Evolutionary conservation across 345 rosid genomes (phyloP), one percentile per base, ranked within the genome.

Genomic region (Aquilaria yunnanensis): DNA sequence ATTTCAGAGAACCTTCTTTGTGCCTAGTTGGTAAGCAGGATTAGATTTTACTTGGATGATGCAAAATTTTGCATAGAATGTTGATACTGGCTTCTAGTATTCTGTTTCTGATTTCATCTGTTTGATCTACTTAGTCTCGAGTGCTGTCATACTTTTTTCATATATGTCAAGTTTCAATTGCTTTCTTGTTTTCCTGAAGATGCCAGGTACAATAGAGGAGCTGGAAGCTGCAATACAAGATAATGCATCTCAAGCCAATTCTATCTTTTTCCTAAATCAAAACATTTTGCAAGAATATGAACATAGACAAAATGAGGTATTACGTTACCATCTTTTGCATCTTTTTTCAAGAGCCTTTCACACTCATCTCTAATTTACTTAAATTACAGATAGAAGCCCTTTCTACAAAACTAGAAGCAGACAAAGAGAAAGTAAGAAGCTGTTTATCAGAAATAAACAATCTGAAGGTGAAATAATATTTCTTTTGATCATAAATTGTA

Each of bases 151-250:
- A 23, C 55, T 57, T 29, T 14, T 65, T 53, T 59, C 52, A 62
- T 37, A 12, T 41, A 62, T 23, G 23, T 23, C 23, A 0, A 23
- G 23, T 23, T 23, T 37, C 43, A 37, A 1, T 47, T 31, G 62
- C 58, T 54, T 54, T 51, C 11, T 12, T 43, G 12, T 29, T 69
- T 53, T 23, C 47, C 47, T 66, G 62, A 75, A 82, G 80, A 85
- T 87, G 91, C 88, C 91, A 57, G 76, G 83, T 41, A 90, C 97
- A 12, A 67, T 93, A 47, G 98, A 90, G 81, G 97, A 93, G 68
- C 61, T 93, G 75, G 87, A 88, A 72, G 98, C 97, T 54, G 94
- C 94, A 13, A 90, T 90, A 61, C 88, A 88, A 73, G 98, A 90
- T 70, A 81, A 72, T 63, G 62, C 79, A 33, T 76, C 92, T 70